These are phyloP conservation scores for Lasiodiplodia sp. DNA, from an alignment of 2,329 filamentous ascomycete species.

Conservation along the genomic window DNA sequence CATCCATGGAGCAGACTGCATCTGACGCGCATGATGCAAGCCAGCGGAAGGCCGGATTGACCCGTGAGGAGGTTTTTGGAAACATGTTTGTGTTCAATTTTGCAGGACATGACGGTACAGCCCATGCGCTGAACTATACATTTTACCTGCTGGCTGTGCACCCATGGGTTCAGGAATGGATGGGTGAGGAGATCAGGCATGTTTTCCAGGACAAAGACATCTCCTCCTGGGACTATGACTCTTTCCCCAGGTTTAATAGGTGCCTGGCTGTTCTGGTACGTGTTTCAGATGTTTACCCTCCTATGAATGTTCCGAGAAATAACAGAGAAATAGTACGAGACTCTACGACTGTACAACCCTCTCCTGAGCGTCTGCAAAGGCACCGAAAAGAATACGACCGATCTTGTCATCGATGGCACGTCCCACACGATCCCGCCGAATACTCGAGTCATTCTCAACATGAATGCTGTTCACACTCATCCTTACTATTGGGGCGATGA, in stretches of 20 bases:
- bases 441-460: conserved; percentile 34
- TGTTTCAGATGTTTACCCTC: neutral
- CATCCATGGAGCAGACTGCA: neutral
- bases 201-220: conserved; percentile 31
- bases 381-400: conserved; percentile 33
- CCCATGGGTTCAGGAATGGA: conserved; percentile 56
- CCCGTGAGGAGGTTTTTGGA: conserved; percentile 54
- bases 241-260: conserved; percentile 53
- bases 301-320: neutral
- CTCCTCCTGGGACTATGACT: conserved; percentile 44
- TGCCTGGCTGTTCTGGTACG: conserved; percentile 45
- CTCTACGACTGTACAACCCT: conserved; percentile 51
- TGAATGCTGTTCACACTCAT: conserved; percentile 41
- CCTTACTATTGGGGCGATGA: conserved; percentile 39
- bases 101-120: conserved; percentile 61
- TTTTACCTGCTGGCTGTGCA: conserved; percentile 55
- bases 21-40: neutral
- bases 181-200: conserved; percentile 50
- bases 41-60: neutral
- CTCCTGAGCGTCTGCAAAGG: conserved; percentile 42
- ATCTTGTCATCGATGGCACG: conserved; percentile 5
- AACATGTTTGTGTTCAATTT: conserved; percentile 60
- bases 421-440: conserved; percentile 30
- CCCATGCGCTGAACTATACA: conserved; percentile 54
- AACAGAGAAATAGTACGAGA: conserved; percentile 49